Percentiles rank a stretch among this genome's conserved stretches.
Evolutionary conservation across 805 yeast genomes (phyloP).

Genomic region (Suhomyces sp.): DNA sequence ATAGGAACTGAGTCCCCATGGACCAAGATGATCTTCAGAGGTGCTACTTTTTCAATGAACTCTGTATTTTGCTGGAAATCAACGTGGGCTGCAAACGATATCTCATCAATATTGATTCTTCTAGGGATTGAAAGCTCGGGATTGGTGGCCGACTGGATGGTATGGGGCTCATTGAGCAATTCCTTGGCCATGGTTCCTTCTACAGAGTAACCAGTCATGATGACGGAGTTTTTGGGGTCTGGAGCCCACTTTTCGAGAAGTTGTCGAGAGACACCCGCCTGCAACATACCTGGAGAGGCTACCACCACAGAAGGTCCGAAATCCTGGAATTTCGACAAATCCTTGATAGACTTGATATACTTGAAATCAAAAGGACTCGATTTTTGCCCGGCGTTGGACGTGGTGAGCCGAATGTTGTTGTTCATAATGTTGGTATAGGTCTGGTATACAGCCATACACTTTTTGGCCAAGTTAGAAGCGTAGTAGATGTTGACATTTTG

Average conservation of each 20-base stretch:
- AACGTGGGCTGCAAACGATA: constrained; percentile 99
- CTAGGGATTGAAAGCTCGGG: constrained; percentile 86
- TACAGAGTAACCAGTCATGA: constrained; percentile 94
- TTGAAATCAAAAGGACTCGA: constrained; percentile 87
- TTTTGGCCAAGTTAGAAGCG: constrained; percentile 90
- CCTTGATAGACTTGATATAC: constrained; percentile 73
- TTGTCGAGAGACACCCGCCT: constrained; percentile 90
- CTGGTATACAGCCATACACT: constrained; percentile 96
- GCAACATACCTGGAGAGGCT: constrained; percentile 98
- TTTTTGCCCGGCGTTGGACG: constrained; percentile 33
- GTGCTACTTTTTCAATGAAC: constrained; percentile 84
- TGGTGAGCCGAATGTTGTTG: constrained; percentile 71
- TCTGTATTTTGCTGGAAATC: constrained; percentile 91
- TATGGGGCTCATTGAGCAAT: constrained; percentile 80
- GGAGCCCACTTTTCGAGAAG: constrained; percentile 96
- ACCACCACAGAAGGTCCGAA: constrained; percentile 94
- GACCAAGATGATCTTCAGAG: constrained; percentile 81
- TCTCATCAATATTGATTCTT: constrained; percentile 82
- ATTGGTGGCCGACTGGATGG: constrained; percentile 79
- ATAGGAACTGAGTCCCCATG: constrained; percentile 98
- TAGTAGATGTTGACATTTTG: constrained; percentile 81
- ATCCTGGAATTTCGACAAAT: constrained; percentile 83
- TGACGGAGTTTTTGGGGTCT: constrained; percentile 81
- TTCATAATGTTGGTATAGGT: constrained; percentile 97
- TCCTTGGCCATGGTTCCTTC: constrained; percentile 98